A percentile compares a stretch with the other conserved stretches of the same genome.
Conservation (phyloP, 2,329 filamentous ascomycete genomes). For the Fusarium compactum region DNA sequence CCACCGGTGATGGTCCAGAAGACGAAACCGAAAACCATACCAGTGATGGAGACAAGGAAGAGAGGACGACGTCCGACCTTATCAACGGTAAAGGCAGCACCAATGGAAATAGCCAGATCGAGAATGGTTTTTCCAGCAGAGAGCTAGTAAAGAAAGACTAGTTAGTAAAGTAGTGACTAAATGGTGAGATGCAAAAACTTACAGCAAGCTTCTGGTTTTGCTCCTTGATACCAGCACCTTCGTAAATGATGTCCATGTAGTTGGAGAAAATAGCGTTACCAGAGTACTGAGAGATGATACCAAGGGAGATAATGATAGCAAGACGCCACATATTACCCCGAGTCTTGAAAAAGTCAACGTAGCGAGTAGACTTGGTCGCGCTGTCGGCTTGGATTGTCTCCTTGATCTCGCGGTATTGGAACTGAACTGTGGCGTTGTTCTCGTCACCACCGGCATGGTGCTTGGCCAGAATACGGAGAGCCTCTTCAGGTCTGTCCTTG, state of each 20-base stretch:
- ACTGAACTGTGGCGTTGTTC: conserved; percentile 71
- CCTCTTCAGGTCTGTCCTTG: conserved; percentile 73
- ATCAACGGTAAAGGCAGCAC: conserved; percentile 64
- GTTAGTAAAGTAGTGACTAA: conserved; percentile 2
- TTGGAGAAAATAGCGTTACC: conserved; percentile 76
- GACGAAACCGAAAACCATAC: conserved; percentile 62
- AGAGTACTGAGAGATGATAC: conserved; percentile 75
- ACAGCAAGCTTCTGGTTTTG: conserved; percentile 68
- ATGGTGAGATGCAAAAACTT: conserved; percentile 33
- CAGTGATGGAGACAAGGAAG: conserved; percentile 63
- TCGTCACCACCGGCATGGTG: conserved; percentile 72
- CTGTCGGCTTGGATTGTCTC: conserved; percentile 71
- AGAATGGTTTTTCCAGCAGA: conserved; percentile 70
- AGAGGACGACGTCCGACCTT: conserved; percentile 65
- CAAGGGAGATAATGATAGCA: conserved; percentile 71
- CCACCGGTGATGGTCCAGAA: conserved; percentile 66
- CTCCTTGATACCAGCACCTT: conserved; percentile 69
- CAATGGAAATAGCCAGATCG: conserved; percentile 68
- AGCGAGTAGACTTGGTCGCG: conserved; percentile 62
- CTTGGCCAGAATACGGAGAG: conserved; percentile 69
- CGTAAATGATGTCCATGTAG: conserved; percentile 73
- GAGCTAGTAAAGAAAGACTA: conserved; percentile 40
- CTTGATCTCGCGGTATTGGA: conserved; percentile 75
- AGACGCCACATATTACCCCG: conserved; percentile 74
- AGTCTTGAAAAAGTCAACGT: conserved; percentile 71